Conservation (phyloP, 164 flowering plant genomes). For the Chloranthus sessilifolius region DNA sequence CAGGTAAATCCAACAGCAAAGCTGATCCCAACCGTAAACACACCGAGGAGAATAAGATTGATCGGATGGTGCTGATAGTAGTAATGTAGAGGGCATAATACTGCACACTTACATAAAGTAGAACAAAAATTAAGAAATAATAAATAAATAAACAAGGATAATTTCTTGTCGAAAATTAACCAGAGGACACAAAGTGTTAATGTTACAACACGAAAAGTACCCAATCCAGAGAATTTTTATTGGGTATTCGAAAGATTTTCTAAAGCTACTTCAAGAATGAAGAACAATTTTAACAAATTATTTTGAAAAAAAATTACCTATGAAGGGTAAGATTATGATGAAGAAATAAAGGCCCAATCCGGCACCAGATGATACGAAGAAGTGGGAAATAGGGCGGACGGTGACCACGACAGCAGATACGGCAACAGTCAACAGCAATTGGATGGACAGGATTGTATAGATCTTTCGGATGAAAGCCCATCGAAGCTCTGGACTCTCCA, state of each 20-base stretch:
- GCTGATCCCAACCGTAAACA: slow-evolving; percentile 49
- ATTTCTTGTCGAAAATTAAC: background rate
- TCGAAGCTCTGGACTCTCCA: slow-evolving; percentile 58
- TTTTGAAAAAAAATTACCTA: slow-evolving; percentile 25
- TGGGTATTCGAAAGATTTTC: no score
- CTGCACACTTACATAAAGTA: slow-evolving; percentile 28
- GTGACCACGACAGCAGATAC: slow-evolving; percentile 51
- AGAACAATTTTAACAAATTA: background rate
- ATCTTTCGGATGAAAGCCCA: slow-evolving; percentile 82
- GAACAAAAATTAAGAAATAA: background rate
- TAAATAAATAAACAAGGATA: background rate
- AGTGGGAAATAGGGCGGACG: slow-evolving; percentile 33
- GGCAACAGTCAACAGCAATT: slow-evolving; percentile 57
- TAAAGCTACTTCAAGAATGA: no score
- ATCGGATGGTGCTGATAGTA: slow-evolving; percentile 54
- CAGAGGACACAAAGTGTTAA: background rate
- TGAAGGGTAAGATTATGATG: slow-evolving; percentile 36
- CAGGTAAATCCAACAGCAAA: slow-evolving; percentile 60
- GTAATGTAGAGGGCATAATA: slow-evolving; percentile 37
- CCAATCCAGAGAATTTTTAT: background rate
- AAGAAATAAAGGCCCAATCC: slow-evolving; percentile 50
- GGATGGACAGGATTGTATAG: slow-evolving; percentile 45
- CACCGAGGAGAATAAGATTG: slow-evolving; percentile 50
- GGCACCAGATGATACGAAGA: slow-evolving; percentile 30
- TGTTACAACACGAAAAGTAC: background rate